Percentiles rank a stretch among this genome's conserved stretches.
Conservation (phyloP, 2,329 filamentous ascomycete genomes). For the Malbranchea cinnamomea region DNA sequence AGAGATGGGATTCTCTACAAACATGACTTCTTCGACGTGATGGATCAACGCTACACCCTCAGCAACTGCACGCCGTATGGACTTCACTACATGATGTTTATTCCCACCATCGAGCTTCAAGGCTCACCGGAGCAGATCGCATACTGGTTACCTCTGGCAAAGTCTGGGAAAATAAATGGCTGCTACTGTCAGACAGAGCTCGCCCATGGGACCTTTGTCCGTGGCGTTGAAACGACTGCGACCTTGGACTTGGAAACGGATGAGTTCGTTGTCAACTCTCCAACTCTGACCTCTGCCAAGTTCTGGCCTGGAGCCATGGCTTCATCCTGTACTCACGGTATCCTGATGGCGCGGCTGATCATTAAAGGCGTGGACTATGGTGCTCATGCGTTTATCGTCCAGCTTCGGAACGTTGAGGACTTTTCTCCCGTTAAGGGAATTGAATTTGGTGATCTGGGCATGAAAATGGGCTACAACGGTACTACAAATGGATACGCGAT, state of each 20-base stretch:
- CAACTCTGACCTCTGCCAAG: conserved; percentile 15
- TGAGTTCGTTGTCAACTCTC: conserved; percentile 18
- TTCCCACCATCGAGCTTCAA: conserved; percentile 10
- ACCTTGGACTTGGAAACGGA: conserved; percentile 16
- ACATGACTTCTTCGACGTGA: conserved; percentile 14
- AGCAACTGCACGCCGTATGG: conserved; percentile 10
- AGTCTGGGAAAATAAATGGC: conserved; percentile 7
- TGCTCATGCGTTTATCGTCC: conserved; percentile 17
- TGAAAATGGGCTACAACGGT: conserved; percentile 14
- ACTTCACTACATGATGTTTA: conserved; percentile 10
- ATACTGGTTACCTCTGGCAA: conserved; percentile 8
- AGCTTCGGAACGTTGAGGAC: conserved; percentile 14
- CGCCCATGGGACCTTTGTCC: conserved; percentile 18
- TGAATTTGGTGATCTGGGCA: conserved; percentile 17
- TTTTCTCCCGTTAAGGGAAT: conserved; percentile 13
- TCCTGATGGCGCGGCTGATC: conserved; percentile 18
- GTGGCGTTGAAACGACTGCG: conserved; percentile 19
- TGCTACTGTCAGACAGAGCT: conserved; percentile 19
- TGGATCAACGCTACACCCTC: conserved; percentile 9
- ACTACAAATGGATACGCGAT: conserved; percentile 21
- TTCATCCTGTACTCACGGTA: conserved; percentile 15
- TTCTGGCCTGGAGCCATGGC: conserved; percentile 19
- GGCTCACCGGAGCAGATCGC: conserved; percentile 6
- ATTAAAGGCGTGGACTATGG: conserved; percentile 14
- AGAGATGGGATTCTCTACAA: conserved; percentile 13